Base-by-base conservation (phyloP, 306 rosid genomes). In the Mimosa pudica region DNA sequence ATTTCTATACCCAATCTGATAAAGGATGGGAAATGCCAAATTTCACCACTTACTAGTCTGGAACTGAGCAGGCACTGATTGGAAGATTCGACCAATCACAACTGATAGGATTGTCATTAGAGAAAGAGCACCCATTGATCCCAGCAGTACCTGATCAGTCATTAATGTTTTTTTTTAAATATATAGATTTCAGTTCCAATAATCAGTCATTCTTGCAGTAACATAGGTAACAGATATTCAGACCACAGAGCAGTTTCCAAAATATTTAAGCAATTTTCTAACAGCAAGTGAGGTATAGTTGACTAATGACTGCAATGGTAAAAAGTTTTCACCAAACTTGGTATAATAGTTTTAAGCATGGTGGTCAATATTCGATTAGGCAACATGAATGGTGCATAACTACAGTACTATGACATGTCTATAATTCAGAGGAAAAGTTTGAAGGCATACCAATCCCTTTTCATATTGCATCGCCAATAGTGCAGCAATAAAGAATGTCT, bases 401-500 rank as follows among this genome's bases (percentile, higher is more conserved):
- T 2, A 18, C 24, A 38, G 48, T 16, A 48, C 16, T 66, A 16
- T 0, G 58, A 52, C 10, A n/a, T 24, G 10, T n/a, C 30, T 55
- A 18, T 10, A 41, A 47, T 47, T 51, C 58, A 47, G 20, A 72
- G 79, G 48, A 57, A 67, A 79, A 51, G 70, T 55, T 4, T 7
- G 68, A 72, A 77, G 73, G 79, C 88, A 61, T 90, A 95, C 99
- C 98, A 93, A 77, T 85, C 88, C 98, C 80, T 95, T 95, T 71
- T 90, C 57, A 73, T 93, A 95, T 87, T 95, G 99, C 99, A 95
- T 95, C 61, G 98, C 98, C 92, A 95, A 84, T 69, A 95, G 98
- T 80, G 98, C 98, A 69, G 99, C 99, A 85, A 95, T 95, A 84
- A 95, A 95, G 88, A 95, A 95, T 80, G 99, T 95, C 99, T 95